Evolutionary conservation across 345 rosid species (phyloP).

Genomic region (rapeseed (Brassica napus)): Da-Ae NC_063450.1:15523001-15523500

Average conservation of each 20-base stretch:
- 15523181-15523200: neutral
- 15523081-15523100: neutral
- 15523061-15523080: neutral
- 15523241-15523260: conserved; percentile 14
- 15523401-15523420: neutral
- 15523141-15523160: neutral
- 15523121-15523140: neutral
- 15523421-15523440: neutral
- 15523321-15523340: neutral
- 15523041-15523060: neutral
- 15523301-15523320: conserved; percentile 19
- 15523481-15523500: too few relatives aligned
- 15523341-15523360: neutral
- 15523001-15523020: neutral
- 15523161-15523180: conserved; percentile 8
- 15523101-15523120: neutral
- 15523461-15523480: too few relatives aligned
- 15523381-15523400: too few relatives aligned
- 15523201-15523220: conserved; percentile 23
- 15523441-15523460: neutral
- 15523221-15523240: conserved; percentile 24
- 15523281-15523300: neutral
- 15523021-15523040: neutral
- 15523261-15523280: conserved; percentile 9
- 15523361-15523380: neutral